These are phyloP conservation scores for Sequoiadendron giganteum DNA, from an alignment of 75 land plant genomes.

Conservation along the genomic window DNA sequence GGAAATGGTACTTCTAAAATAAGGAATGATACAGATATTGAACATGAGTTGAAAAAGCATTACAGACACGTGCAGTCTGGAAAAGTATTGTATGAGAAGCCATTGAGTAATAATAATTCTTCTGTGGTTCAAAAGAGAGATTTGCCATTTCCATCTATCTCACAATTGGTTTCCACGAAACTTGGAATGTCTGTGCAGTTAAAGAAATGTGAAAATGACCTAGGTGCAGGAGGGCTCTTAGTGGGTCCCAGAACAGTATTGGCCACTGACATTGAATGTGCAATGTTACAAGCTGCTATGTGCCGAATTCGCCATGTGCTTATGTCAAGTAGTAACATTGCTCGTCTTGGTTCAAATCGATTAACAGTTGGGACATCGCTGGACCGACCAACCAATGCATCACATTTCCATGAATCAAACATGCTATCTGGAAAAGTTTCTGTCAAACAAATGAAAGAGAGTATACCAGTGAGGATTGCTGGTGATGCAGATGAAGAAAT, in stretches of 20 bases:
- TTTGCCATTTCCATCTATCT: constrained; percentile 11
- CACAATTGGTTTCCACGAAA: constrained; percentile 22
- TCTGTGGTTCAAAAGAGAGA: constrained; percentile 20
- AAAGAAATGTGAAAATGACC: constrained; percentile 21
- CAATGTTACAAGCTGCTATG: constrained; percentile 73
- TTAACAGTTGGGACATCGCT: constrained; percentile 18
- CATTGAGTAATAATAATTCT: constrained; percentile 11
- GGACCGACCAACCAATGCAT: constrained; percentile 32
- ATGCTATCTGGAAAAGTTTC: constrained; percentile 24
- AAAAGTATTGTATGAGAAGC: constrained; percentile 16
- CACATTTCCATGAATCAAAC: constrained; percentile 33
- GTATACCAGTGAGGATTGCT: constrained; percentile 78
- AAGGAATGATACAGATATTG: constrained; percentile 13
- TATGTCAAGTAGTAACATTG: constrained; percentile 16
- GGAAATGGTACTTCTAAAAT: constrained; percentile 9
- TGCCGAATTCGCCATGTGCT: constrained; percentile 54
- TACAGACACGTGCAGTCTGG: constrained; percentile 39
- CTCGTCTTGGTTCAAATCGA: constrained; percentile 19
- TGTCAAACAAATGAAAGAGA: constrained; percentile 59
- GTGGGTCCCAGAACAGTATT: constrained; percentile 43
- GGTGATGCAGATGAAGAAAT: constrained; percentile 83
- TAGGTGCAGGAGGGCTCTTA: constrained; percentile 21
- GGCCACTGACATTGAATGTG: constrained; percentile 89
- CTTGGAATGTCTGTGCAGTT: constrained; percentile 13
- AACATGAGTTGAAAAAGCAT: constrained; percentile 24